Conservation (phyloP, 345 rosid genomes). For the Mercurialis annua region DNA sequence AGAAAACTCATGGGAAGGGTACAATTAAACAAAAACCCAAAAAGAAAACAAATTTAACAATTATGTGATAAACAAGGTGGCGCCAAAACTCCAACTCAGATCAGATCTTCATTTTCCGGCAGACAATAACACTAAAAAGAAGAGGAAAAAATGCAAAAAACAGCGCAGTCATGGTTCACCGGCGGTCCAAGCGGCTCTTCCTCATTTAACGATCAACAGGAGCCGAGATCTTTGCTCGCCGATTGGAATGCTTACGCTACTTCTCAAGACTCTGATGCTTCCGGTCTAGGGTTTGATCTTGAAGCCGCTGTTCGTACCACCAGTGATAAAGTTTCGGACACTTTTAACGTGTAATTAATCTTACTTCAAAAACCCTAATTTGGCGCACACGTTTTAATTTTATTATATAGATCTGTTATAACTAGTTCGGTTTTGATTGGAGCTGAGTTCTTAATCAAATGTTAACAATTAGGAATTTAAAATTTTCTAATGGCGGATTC, state of each 20-base stretch:
- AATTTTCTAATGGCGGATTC: too few relatives aligned
- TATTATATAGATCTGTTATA: too few relatives aligned
- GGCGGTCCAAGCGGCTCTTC: constrained; percentile 18
- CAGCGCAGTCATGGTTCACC: constrained; percentile 25
- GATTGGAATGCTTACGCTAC: constrained; percentile 87
- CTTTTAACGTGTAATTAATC: constrained; percentile 58
- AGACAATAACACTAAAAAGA: background rate
- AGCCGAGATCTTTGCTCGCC: constrained; percentile 43
- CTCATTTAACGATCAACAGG: constrained; percentile 6
- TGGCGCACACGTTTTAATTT: too few relatives aligned
- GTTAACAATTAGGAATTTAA: too few relatives aligned
- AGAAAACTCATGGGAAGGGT: too few relatives aligned
- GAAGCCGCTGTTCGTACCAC: constrained; percentile 86
- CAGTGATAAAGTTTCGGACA: constrained; percentile 67
- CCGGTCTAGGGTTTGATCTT: constrained; percentile 60
- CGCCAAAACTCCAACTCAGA: too few relatives aligned
- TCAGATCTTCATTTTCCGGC: background rate
- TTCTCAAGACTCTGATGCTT: constrained; percentile 37
- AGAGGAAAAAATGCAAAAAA: constrained; percentile 13
- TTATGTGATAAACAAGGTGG: too few relatives aligned
- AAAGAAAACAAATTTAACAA: too few relatives aligned
- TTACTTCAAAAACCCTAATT: too few relatives aligned
- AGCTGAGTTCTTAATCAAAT: too few relatives aligned
- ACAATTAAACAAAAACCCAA: too few relatives aligned
- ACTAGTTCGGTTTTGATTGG: too few relatives aligned